A percentile compares a stretch with the other conserved stretches of the same genome.
Conservation (phyloP, 768 basidiomycete genomes). For the Termitomyces sp. region DNA sequence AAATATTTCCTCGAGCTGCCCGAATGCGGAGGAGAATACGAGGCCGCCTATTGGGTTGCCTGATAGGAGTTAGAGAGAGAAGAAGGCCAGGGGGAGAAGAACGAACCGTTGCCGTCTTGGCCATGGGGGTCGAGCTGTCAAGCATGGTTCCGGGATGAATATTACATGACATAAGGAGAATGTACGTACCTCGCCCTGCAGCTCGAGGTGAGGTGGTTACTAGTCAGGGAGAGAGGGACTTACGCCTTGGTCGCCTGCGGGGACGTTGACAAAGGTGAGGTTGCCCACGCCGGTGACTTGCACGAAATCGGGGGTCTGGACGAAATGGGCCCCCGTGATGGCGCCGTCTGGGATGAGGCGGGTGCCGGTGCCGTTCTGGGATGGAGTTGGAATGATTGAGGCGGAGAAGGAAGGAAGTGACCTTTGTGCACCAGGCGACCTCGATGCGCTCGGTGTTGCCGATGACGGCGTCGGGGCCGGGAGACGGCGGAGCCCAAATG, state of each 20-base stretch:
- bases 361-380: constrained; percentile 55
- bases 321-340: constrained; percentile 65
- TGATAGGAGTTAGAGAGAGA: constrained; percentile 5
- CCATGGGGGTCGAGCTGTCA: constrained; percentile 66
- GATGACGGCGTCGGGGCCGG: constrained; percentile 49
- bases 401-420: constrained; percentile 6
- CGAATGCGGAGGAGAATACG: constrained; percentile 74
- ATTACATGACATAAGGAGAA: no score
- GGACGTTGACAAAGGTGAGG: constrained; percentile 63
- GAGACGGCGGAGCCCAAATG: constrained; percentile 41
- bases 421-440: constrained; percentile 43
- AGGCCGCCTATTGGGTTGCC: constrained; percentile 63
- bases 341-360: constrained; percentile 71
- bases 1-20: constrained; percentile 51
- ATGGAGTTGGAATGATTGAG: constrained; percentile 1
- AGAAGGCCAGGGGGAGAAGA: background rate
- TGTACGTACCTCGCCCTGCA: constrained; percentile 24
- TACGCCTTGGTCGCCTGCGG: constrained; percentile 54
- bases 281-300: constrained; percentile 70
- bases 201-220: background rate
- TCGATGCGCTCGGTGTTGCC: constrained; percentile 58
- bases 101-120: constrained; percentile 49
- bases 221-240: background rate
- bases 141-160: no score
- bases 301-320: constrained; percentile 72